Base-by-base conservation (phyloP, 225 moss, liverwort and hornwort species). In the Physcomitrellopsis africana region DNA sequence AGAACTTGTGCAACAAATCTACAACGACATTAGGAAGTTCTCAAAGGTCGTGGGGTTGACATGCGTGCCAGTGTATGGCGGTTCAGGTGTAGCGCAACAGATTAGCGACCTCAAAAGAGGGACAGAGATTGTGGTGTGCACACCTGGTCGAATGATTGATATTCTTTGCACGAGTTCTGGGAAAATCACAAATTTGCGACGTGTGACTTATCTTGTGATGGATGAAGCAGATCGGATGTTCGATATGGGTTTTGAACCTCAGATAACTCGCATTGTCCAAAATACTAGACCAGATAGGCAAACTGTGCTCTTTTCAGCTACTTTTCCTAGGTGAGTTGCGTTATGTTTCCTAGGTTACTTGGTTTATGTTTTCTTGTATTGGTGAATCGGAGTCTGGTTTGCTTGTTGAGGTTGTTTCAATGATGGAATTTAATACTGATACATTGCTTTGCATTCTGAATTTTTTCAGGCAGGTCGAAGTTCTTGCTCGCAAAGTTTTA, bases 201-300 rank as follows among this genome's bases (percentile, higher is more conserved):
- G 95, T 66, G 99, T 99, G 41, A 95, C 99, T 24, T 99, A 99
- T 78, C 89, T 99, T 69, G 99, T 99, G 22, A 95, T 99, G 99
- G 99, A 99, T 76, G 99, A 99, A 86, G 99, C 99, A 19, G 99
- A 99, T 86, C 99, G 99, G 45, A 99, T 99, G 99, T 95, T 99
- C 54, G 99, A 95, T 78, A 99, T 99, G 99, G 99, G 99, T 49
- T 99, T 99, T 47, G 99, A 99, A 79, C 99, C 99, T 22, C 99
- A 99, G 79, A 99, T 99, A 63, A 95, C 95, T 48, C 89, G 95
- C 66, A 99, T 99, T 81, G 93, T 99, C 48, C 95, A 99, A 69
- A 95, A 99, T 51, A 95, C 93, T 2, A 90, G 95, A 73, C 99
- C 99, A 26, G 95, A 95, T 79, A 86, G 99, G 65, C 99, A 99